Percentiles rank a stretch among this genome's conserved stretches.
Evolutionary conservation across 805 yeast genomes (phyloP).

Genomic region (Ogataea salicorniae): DNA sequence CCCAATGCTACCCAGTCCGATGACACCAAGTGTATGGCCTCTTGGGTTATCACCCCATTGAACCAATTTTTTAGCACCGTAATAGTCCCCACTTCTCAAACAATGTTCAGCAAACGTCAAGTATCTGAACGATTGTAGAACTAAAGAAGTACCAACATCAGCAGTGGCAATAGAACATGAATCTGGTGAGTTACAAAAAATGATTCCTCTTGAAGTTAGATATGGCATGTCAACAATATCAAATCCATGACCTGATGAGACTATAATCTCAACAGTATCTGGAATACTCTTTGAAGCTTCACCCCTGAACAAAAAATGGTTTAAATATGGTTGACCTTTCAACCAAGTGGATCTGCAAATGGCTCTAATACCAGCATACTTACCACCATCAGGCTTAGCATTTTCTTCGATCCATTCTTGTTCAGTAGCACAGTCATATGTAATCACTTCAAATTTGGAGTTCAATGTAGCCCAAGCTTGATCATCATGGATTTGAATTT

Average conservation of each 20-base stretch:
- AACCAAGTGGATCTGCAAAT: slow-evolving; percentile 36
- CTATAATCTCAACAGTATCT: slow-evolving; percentile 31
- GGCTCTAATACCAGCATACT: slow-evolving; percentile 32
- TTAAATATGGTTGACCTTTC: slow-evolving; percentile 34
- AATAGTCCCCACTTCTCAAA: slow-evolving; percentile 30
- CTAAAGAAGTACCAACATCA: slow-evolving; percentile 32
- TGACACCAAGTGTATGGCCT: slow-evolving; percentile 39
- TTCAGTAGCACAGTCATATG: slow-evolving; percentile 29
- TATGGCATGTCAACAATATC: slow-evolving; percentile 36
- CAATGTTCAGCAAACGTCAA: slow-evolving; percentile 35
- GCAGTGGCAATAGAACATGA: slow-evolving; percentile 37
- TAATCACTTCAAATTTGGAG: slow-evolving; percentile 32
- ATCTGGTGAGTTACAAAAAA: slow-evolving; percentile 37
- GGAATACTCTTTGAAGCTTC: slow-evolving; percentile 32
- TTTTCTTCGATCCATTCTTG: slow-evolving; percentile 33
- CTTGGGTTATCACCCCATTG: slow-evolving; percentile 36
- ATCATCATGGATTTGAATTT: slow-evolving; percentile 33
- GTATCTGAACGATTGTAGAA: slow-evolving; percentile 32
- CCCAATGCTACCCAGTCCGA: slow-evolving; percentile 47
- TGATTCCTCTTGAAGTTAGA: slow-evolving; percentile 28
- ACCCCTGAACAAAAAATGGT: slow-evolving; percentile 31
- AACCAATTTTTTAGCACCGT: slow-evolving; percentile 28
- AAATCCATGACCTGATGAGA: slow-evolving; percentile 37
- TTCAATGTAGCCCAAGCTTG: slow-evolving; percentile 33
- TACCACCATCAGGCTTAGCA: slow-evolving; percentile 34